Conservation (phyloP, 495 filamentous ascomycete species). For the Tuber umbilicatum region DNA sequence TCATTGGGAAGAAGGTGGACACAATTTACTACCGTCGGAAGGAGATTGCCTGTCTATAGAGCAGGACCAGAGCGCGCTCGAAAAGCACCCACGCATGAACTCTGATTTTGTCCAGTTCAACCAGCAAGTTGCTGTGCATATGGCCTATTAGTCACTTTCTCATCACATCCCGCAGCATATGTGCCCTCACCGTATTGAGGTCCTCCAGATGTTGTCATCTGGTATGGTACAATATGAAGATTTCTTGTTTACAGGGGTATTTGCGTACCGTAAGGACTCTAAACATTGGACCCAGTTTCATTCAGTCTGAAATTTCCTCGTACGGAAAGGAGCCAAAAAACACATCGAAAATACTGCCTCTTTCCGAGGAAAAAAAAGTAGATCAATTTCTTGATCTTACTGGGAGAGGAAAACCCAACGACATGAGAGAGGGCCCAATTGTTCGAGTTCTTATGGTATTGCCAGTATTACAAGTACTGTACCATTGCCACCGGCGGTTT, state of each 20-base stretch:
- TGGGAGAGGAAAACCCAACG: too few species aligned
- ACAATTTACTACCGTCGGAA: conserved; percentile 86
- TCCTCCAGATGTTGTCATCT: conserved; percentile 84
- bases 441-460: too few species aligned
- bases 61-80: conserved; percentile 75
- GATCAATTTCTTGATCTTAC: too few species aligned
- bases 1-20: too few species aligned
- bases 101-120: conserved; percentile 99
- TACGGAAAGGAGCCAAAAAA: too few species aligned
- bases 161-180: conserved; percentile 92
- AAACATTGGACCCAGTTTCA: too few species aligned
- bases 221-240: conserved; percentile 99
- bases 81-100: conserved; percentile 89
- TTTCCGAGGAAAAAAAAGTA: too few species aligned
- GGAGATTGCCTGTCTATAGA: conserved; percentile 88
- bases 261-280: too few species aligned
- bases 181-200: conserved; percentile 86
- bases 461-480: too few species aligned
- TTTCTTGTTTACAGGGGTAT: conserved; percentile 91
- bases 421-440: too few species aligned
- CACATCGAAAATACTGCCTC: too few species aligned
- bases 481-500: conserved; percentile 63
- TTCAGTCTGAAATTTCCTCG: too few species aligned
- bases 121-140: conserved; percentile 92
- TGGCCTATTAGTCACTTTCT: conserved; percentile 89